phyloP scores from a whole-genome alignment of 2,329 filamentous ascomycete genomes.

The Cladosporium sp. region DNA sequence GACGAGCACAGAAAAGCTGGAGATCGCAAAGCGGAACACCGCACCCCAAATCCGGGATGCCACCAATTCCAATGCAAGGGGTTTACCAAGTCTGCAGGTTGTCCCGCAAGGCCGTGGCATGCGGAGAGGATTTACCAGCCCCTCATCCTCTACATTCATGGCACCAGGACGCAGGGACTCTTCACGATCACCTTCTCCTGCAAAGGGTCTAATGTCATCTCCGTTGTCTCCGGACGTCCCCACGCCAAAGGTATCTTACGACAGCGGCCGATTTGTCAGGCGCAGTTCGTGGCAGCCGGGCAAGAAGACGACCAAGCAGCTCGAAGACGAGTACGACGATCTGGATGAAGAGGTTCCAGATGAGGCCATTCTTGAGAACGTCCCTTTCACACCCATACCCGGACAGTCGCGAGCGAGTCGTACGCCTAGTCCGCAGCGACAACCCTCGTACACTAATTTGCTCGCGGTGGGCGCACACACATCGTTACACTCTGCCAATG shows the following conservation, averaged over 20 bases:
- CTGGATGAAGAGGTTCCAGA: slow-evolving; percentile 76
- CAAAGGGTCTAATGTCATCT: slow-evolving; percentile 29
- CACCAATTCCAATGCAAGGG: slow-evolving; percentile 22
- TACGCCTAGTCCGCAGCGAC: slow-evolving; percentile 41
- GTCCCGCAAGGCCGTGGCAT: slow-evolving; percentile 41
- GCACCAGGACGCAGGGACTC: slow-evolving; percentile 24
- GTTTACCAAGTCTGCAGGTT: slow-evolving; percentile 38
- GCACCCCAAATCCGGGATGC: neutral
- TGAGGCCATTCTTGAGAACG: slow-evolving; percentile 76
- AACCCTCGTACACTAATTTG: slow-evolving; percentile 34
- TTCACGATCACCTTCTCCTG: slow-evolving; percentile 40
- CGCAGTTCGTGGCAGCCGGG: slow-evolving; percentile 67
- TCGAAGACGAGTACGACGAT: slow-evolving; percentile 79
- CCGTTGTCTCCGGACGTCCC: slow-evolving; percentile 26
- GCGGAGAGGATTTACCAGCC: slow-evolving; percentile 45
- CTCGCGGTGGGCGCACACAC: slow-evolving; percentile 24
- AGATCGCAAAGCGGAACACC: slow-evolving; percentile 11
- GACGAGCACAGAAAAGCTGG: slow-evolving; percentile 19
- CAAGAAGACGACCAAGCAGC: slow-evolving; percentile 68
- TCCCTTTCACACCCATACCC: slow-evolving; percentile 69
- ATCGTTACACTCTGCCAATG: slow-evolving; percentile 34
- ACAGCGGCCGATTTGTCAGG: slow-evolving; percentile 21
- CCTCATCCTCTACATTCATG: slow-evolving; percentile 34
- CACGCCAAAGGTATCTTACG: slow-evolving; percentile 30
- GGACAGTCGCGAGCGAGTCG: slow-evolving; percentile 40